Base-by-base conservation (phyloP, 805 yeast species). In the Lipomyces sp. region DNA sequence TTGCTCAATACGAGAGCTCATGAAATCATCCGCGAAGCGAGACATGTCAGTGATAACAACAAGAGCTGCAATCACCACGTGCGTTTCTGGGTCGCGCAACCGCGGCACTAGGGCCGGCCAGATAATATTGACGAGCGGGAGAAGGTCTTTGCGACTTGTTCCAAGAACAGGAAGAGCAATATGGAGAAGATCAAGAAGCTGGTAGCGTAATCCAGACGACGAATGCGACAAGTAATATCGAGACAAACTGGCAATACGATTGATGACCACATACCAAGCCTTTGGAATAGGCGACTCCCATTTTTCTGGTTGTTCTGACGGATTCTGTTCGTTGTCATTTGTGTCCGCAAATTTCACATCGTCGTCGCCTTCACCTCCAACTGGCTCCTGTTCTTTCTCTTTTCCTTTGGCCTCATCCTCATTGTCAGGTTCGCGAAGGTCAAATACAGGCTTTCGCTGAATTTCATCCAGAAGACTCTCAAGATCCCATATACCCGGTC, bases 201-300 rank as follows among this genome's bases (percentile, higher is more conserved):
- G 82, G 2, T 76, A 63, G 38, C 79, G 75, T 28, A 91, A 65
- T 2, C 74, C 67, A 2, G 74, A 65, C 0, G 95, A 83, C 1
- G 79, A 77, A 60, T 86, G 93, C 1, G 86, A 80, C 33, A 87
- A 68, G 26, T 79, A 72, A 51, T 86, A 70, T 47, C 86, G 84
- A 5, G 91, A 83, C 63, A 88, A 86, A 4, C 73, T 76, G 46
- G 81, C 72, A 2, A 91, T 80, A 47, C 79, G 78, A 39, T 81
- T 78, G 1, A 86, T 68, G 1, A 82, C 69, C 35, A 68, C 64
- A 65, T 86, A 91, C 0, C 84, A 69, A 2, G 74, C 68, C 36
- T 75, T 70, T 0, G 95, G 85, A 0, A 90, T 70, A 0, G 82
- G 81, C 0, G 91, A 83, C 0, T 63, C 58, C 96, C 96, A 89